A percentile compares a stretch with the other conserved stretches of the same genome.
Evolutionary conservation across 495 filamentous ascomycete genomes (phyloP).

Genomic region (Lepraria neglecta): DNA sequence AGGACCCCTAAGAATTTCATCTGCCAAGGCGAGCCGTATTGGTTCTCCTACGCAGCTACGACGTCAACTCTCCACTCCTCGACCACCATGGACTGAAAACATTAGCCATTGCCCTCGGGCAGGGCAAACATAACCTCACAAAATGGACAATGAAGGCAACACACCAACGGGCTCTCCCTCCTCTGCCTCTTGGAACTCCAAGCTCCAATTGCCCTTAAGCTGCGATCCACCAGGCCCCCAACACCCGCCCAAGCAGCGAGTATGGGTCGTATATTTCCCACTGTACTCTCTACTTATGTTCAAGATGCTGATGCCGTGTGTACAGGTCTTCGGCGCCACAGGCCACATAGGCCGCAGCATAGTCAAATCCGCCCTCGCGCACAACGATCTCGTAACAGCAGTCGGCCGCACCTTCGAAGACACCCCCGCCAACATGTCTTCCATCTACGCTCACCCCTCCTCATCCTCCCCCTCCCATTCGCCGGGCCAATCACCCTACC

Average conservation of each 20-base stretch:
- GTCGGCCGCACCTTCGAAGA: constrained; percentile 83
- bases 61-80: background rate
- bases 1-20: background rate
- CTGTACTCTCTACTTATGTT: background rate
- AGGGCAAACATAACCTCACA: background rate
- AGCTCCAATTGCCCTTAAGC: constrained; percentile 60
- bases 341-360: constrained; percentile 93
- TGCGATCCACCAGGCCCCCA: constrained; percentile 72
- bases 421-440: constrained; percentile 61
- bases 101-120: background rate
- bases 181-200: constrained; percentile 29
- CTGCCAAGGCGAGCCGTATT: background rate
- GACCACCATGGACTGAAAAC: background rate
- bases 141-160: constrained; percentile 13
- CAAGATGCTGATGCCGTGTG: background rate
- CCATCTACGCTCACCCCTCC: constrained; percentile 19
- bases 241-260: constrained; percentile 63
- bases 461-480: background rate
- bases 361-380: constrained; percentile 69
- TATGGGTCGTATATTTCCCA: constrained; percentile 65
- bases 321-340: constrained; percentile 83
- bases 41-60: background rate
- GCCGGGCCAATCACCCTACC: constrained; percentile 36
- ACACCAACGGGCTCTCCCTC: constrained; percentile 14
- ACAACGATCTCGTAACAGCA: constrained; percentile 80